phyloP scores from a whole-genome alignment of 208 protist genomes.

The Leishmania lainsoni region DNA sequence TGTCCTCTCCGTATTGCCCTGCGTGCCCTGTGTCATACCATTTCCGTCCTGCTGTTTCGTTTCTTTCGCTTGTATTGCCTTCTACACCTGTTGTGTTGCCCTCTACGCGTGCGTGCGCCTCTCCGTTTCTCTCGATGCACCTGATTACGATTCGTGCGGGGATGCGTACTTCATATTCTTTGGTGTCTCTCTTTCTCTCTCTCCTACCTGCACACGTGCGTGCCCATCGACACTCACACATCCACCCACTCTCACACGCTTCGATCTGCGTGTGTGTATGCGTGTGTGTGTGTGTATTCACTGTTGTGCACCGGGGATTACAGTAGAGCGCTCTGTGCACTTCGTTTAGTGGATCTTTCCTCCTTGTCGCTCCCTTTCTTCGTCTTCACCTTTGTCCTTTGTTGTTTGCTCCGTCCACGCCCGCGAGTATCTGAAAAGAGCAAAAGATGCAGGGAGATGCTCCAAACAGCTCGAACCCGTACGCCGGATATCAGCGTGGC shows the following conservation, averaged over 20 bases:
- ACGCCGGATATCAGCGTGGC: constrained; percentile 30
- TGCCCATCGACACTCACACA: neutral
- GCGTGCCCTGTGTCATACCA: neutral
- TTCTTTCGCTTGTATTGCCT: neutral
- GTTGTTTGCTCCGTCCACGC: neutral
- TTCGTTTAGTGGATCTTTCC: constrained; percentile 24
- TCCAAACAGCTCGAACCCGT: constrained; percentile 27
- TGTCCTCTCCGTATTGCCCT: neutral
- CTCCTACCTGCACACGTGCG: neutral
- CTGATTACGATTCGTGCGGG: neutral
- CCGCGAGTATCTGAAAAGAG: neutral
- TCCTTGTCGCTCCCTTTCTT: neutral
- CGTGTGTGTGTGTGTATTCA: neutral
- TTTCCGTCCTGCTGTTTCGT: neutral
- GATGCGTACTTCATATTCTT: neutral
- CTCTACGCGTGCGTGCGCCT: neutral
- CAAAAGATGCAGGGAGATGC: constrained; percentile 33
- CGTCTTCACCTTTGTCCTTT: neutral
- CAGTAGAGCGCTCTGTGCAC: constrained; percentile 4
- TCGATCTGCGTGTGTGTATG: neutral
- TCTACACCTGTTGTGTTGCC: neutral
- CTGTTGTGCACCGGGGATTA: neutral
- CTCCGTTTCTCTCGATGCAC: neutral
- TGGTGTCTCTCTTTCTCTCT: too few species aligned
- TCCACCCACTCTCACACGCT: neutral